A percentile compares a stretch with the other conserved stretches of the same genome.
These are phyloP conservation scores for Thuja plicata DNA, from an alignment of 83 land plant genomes.

Conservation along the genomic window DNA sequence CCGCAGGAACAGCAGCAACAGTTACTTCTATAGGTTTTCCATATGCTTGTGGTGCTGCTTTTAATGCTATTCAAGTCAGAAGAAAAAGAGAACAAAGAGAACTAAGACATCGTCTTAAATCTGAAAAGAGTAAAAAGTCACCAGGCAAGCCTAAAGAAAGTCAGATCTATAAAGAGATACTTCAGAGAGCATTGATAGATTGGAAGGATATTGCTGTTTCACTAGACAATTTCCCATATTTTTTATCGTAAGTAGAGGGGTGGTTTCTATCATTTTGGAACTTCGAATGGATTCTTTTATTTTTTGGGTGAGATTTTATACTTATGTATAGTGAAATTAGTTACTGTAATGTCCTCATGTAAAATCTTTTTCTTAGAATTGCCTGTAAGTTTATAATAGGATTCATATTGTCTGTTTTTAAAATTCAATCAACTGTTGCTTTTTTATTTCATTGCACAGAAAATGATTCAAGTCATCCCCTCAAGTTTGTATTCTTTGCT, in stretches of 20 bases:
- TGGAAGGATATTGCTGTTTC: conserved; percentile 44
- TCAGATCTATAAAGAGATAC: conserved; percentile 39
- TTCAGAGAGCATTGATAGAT: conserved; percentile 27
- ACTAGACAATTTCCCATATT: conserved; percentile 39
- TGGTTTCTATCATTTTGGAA: not conserved
- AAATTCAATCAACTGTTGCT: not conserved
- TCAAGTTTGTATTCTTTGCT: not conserved
- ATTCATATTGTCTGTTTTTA: not conserved
- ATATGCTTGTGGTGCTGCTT: conserved; percentile 48
- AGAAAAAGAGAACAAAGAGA: conserved; percentile 46
- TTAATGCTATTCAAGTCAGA: conserved; percentile 32
- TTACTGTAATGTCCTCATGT: not conserved
- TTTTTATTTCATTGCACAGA: not conserved
- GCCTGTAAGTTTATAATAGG: not conserved
- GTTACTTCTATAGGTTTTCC: conserved; percentile 43
- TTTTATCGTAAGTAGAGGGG: conserved; percentile 24
- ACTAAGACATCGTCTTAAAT: conserved; percentile 41
- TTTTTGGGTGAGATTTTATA: not conserved
- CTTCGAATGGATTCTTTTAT: not conserved
- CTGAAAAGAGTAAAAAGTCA: conserved; percentile 36
- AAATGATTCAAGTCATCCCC: not conserved
- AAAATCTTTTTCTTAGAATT: not conserved
- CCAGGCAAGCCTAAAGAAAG: conserved; percentile 42
- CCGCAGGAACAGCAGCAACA: conserved; percentile 55
- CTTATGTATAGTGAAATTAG: not conserved